These are phyloP conservation scores for Globisporangium nunn DNA, from an alignment of 352 stramenopile species.

Conservation along the genomic window DNA sequence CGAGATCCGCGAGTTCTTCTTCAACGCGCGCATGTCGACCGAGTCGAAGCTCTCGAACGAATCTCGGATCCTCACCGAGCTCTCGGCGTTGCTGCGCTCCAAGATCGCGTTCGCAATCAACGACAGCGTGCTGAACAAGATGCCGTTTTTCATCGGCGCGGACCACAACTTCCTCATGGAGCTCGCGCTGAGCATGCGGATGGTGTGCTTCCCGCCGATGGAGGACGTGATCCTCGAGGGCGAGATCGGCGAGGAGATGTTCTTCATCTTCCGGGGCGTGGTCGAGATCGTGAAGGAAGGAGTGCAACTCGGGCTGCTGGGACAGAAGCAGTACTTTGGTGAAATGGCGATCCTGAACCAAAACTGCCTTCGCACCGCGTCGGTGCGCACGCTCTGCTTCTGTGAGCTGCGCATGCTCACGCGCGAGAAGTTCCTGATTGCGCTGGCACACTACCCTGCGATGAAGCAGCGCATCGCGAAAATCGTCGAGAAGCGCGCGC, in stretches of 20 bases:
- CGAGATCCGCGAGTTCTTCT: conserved; percentile 76
- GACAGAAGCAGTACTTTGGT: conserved; percentile 74
- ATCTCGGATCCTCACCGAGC: conserved; percentile 48
- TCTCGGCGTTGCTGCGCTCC: conserved; percentile 61
- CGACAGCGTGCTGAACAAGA: conserved; percentile 68
- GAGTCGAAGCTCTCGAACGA: conserved; percentile 65
- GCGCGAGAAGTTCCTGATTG: conserved; percentile 49
- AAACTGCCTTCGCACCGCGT: conserved; percentile 48
- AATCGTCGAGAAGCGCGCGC: conserved; percentile 61
- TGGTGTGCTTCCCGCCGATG: conserved; percentile 62
- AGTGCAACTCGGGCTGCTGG: conserved; percentile 44
- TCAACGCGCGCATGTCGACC: conserved; percentile 58
- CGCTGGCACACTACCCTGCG: conserved; percentile 31
- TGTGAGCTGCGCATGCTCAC: conserved; percentile 67
- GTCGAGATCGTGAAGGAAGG: conserved; percentile 45
- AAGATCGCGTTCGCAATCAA: conserved; percentile 79
- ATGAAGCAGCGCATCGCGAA: conserved; percentile 72
- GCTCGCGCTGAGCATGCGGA: conserved; percentile 69
- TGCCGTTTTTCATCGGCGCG: conserved; percentile 66
- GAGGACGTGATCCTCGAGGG: conserved; percentile 62
- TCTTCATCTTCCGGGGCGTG: conserved; percentile 67
- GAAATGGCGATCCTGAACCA: conserved; percentile 70
- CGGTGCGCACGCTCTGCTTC: conserved; percentile 65
- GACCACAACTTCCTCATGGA: conserved; percentile 79
- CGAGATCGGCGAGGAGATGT: conserved; percentile 69